These are phyloP conservation scores for Linderniella brevidens DNA, from an alignment of 257 asterid genomes.

Conservation along the genomic window DNA sequence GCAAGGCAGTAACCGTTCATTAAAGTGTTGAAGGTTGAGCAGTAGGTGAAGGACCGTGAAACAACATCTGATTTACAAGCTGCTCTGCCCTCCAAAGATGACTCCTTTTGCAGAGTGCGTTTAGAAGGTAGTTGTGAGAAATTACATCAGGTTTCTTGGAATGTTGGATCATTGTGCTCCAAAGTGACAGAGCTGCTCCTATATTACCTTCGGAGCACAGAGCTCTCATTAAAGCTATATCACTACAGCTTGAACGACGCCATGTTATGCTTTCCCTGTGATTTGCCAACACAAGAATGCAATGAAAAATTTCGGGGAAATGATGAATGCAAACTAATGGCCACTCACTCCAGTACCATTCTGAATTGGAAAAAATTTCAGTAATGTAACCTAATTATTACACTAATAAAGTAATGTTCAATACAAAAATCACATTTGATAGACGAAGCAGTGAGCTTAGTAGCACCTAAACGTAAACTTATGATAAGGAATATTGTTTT, in stretches of 20 bases:
- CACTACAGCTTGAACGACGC: conserved; percentile 16
- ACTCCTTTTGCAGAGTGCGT: conserved; percentile 57
- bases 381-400: no score
- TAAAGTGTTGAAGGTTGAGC: conserved; percentile 74
- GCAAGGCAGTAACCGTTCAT: conserved; percentile 52
- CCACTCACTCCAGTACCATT: no score
- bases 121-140: conserved; percentile 57
- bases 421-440: no score
- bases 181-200: conserved; percentile 40
- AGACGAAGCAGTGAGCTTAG: no score
- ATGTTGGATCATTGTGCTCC: conserved; percentile 38
- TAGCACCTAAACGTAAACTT: no score
- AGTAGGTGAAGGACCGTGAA: conserved; percentile 58
- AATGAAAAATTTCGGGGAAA: background rate
- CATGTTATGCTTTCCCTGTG: conserved; percentile 37
- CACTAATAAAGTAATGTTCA: no score
- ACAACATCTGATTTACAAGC: conserved; percentile 45
- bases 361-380: no score
- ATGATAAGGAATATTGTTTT: no score
- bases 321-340: no score
- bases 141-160: conserved; percentile 38
- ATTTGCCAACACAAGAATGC: conserved; percentile 2
- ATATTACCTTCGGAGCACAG: conserved; percentile 55
- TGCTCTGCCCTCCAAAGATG: conserved; percentile 51
- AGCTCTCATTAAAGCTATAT: conserved; percentile 26